Conservation (phyloP, 2,329 filamentous ascomycete species). For the Xylaria sp. region DNA sequence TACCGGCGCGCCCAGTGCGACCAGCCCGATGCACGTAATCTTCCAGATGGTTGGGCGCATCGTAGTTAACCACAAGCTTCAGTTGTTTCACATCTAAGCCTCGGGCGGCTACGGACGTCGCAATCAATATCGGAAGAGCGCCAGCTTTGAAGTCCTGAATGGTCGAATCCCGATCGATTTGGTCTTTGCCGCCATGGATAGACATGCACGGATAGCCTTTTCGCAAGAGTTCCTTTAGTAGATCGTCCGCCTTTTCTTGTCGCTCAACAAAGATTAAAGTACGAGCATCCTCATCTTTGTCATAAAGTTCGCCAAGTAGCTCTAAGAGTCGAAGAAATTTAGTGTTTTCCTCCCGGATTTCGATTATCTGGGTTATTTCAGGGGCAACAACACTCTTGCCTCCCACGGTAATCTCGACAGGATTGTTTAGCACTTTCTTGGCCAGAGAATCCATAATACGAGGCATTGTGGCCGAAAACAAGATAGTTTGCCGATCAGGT, state of each 20-base stretch:
- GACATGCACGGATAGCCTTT: conserved; percentile 93
- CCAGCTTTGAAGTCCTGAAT: conserved; percentile 95
- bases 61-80: conserved; percentile 95
- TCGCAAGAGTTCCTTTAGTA: conserved; percentile 79
- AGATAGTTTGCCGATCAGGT: conserved; percentile 90
- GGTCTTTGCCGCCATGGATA: conserved; percentile 93
- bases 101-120: conserved; percentile 93
- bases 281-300: conserved; percentile 87
- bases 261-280: conserved; percentile 92
- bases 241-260: conserved; percentile 86
- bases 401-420: conserved; percentile 92
- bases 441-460: conserved; percentile 90
- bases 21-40: conserved; percentile 97
- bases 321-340: conserved; percentile 89
- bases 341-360: conserved; percentile 81
- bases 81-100: conserved; percentile 96
- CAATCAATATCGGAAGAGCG: conserved; percentile 87
- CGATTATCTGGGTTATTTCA: conserved; percentile 93
- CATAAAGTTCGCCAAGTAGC: conserved; percentile 86
- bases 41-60: conserved; percentile 92
- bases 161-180: conserved; percentile 90
- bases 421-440: conserved; percentile 85
- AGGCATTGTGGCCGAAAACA: conserved; percentile 97
- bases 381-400: conserved; percentile 87
- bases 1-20: conserved; percentile 92